phyloP scores from a whole-genome alignment of 2,329 filamentous ascomycete genomes.

The Xylaria sp. region DNA sequence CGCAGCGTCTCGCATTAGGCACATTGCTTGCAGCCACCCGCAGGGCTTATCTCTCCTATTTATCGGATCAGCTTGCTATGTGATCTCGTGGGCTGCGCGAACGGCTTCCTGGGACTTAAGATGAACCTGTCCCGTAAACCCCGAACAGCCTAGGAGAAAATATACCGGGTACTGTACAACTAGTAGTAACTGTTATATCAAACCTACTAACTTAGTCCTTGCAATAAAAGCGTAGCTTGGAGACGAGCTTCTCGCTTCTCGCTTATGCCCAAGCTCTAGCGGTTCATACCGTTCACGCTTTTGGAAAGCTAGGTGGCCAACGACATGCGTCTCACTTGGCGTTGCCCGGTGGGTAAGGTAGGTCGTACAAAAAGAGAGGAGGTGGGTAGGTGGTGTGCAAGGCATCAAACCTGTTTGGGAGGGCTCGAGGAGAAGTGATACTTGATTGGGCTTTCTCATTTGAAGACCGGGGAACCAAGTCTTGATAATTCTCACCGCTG shows the following conservation, averaged over 20 bases:
- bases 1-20: conserved; percentile 3
- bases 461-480: conserved; percentile 4
- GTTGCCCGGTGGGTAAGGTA: background rate
- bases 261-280: background rate
- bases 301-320: background rate
- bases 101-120: background rate
- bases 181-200: too few species aligned
- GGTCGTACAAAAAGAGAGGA: background rate
- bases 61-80: conserved; percentile 6
- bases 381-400: conserved; percentile 1
- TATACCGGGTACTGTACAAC: too few species aligned
- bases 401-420: conserved; percentile 2
- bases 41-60: background rate
- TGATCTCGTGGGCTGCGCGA: background rate
- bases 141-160: background rate
- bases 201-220: too few species aligned
- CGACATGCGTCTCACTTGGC: background rate
- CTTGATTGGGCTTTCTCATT: conserved; percentile 11
- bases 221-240: background rate
- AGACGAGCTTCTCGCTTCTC: background rate
- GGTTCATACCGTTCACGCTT: background rate
- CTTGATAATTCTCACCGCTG: conserved; percentile 9
- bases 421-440: background rate
- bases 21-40: conserved; percentile 12
- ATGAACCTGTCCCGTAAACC: background rate